Percentiles rank a stretch among this genome's conserved stretches.
phyloP scores from a whole-genome alignment of 768 basidiomycete species.

The Amanita molliuscula region DNA sequence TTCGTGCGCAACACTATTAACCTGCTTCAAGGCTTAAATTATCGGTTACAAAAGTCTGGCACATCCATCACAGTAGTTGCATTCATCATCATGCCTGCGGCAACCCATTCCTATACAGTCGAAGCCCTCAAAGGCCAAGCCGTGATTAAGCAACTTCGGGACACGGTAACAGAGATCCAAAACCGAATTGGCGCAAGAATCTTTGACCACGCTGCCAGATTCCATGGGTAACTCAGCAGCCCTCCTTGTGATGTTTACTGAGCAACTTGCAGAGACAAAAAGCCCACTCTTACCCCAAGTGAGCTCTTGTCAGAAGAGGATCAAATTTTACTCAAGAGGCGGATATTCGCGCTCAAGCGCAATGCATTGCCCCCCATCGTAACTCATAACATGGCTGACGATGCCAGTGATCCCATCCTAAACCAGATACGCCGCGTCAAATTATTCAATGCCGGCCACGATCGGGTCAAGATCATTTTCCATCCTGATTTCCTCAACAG shows the following conservation, averaged over 20 bases:
- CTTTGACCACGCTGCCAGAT: conserved; percentile 90
- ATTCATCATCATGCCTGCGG: conserved; percentile 98
- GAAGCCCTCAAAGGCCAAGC: conserved; percentile 96
- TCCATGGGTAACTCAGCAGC: conserved; percentile 61
- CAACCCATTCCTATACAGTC: conserved; percentile 93
- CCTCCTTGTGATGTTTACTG: not conserved
- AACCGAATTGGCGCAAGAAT: conserved; percentile 85
- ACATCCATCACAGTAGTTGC: conserved; percentile 86
- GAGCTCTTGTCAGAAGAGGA: conserved; percentile 85
- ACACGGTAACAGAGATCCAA: conserved; percentile 94
- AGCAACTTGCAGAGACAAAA: conserved; percentile 46
- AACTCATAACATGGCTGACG: conserved; percentile 99
- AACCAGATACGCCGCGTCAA: conserved; percentile 92
- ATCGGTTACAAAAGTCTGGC: conserved; percentile 41
- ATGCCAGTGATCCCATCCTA: conserved; percentile 83
- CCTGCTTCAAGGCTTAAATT: conserved; percentile 32
- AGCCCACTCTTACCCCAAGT: conserved; percentile 61
- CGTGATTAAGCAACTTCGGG: conserved; percentile 91
- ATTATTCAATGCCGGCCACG: conserved; percentile 79
- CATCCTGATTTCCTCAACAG: conserved; percentile 98
- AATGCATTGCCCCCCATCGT: conserved; percentile 90
- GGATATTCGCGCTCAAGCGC: conserved; percentile 93
- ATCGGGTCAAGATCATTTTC: conserved; percentile 96
- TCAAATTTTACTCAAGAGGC: conserved; percentile 87
- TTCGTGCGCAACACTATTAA: not conserved